Base-by-base conservation (phyloP, 495 filamentous ascomycete species). In the Lasiosphaeris hirsuta region DNA sequence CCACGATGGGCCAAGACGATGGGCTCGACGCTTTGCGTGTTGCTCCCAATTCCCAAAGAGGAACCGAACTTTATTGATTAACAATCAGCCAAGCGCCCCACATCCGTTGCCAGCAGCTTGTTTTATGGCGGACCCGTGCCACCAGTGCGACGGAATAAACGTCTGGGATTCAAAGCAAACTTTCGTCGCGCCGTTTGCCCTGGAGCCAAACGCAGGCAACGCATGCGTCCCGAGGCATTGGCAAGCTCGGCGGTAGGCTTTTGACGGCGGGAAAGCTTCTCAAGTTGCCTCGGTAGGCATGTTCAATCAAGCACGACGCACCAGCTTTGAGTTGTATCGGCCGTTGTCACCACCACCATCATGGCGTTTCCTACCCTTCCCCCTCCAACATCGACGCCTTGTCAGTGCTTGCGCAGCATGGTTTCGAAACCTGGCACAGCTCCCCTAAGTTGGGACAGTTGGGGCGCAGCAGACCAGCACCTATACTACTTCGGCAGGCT, bases 41-140 rank as follows among this genome's bases (percentile, higher is more conserved):
- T 17, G 41, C 43, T 46, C 43, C 43, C 30, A 23, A 17, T 23
- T 37, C 23, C 46, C 19, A 18, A 49, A 33, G 36, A 33, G 36
- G 23, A 13, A 48, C 7, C 19, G 36, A 49, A 49, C 19, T n/a
- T 36, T 49, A 49, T 13, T 15, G 36, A 49, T 49, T 49, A 49
- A 49, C 36, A 49, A 49, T 49, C 46, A 19, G 13, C 19, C 18
- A n/a, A 10, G 10, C 14, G 7, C 18, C 45, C 15, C 23, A 2
- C 23, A 30, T 30, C 23, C 43, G 43, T 46, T 46, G 43, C 43
- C 8, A 23, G 11, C 9, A 17, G 43, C 43, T 46, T 23, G 43
- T 23, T 19, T 11, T 23, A 2, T 19, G 13, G 43, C 17, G 7
- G 10, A 17, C 43, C 43, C 18, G 43, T 10, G 13, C 15, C 15